These are phyloP conservation scores for Leptodermis oblonga DNA, from an alignment of 257 asterid species.

Conservation along the genomic window DNA sequence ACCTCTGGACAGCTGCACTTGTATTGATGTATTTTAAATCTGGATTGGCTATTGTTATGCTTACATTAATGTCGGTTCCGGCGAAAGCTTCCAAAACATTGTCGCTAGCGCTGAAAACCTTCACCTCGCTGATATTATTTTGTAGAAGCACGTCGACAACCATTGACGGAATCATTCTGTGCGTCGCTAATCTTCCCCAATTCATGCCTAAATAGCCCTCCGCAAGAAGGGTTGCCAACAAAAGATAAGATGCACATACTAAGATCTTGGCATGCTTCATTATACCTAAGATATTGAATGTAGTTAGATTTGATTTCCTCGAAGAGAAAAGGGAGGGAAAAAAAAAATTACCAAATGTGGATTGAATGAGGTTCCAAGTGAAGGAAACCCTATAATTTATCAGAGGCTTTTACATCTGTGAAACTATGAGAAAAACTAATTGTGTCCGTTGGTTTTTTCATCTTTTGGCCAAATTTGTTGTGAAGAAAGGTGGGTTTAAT, in stretches of 20 bases:
- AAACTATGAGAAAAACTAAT: neutral
- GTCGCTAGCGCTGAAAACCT: neutral
- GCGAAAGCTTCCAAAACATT: slow-evolving; percentile 16
- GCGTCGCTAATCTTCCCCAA: slow-evolving; percentile 21
- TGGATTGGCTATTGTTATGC: slow-evolving; percentile 9
- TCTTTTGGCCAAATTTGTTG: neutral
- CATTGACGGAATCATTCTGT: slow-evolving; percentile 22
- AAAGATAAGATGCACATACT: neutral
- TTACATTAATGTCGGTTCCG: neutral
- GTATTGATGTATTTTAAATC: neutral
- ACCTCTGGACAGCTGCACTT: neutral
- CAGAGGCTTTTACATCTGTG: neutral
- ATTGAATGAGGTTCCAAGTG: no score
- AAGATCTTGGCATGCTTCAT: neutral
- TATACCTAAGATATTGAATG: no score
- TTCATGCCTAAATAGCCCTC: slow-evolving; percentile 13
- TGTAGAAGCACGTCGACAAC: slow-evolving; percentile 17
- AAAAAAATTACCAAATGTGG: neutral
- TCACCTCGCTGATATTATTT: slow-evolving; percentile 12
- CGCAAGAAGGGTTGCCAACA: neutral
- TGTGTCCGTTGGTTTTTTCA: neutral
- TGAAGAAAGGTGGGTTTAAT: neutral
- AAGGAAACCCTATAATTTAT: neutral
- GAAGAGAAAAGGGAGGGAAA: neutral
- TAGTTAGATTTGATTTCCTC: no score